A percentile compares a stretch with the other conserved stretches of the same genome.
These are phyloP conservation scores for Paramyrothecium roridum DNA, from an alignment of 2,329 filamentous ascomycete species.

Conservation along the genomic window DNA sequence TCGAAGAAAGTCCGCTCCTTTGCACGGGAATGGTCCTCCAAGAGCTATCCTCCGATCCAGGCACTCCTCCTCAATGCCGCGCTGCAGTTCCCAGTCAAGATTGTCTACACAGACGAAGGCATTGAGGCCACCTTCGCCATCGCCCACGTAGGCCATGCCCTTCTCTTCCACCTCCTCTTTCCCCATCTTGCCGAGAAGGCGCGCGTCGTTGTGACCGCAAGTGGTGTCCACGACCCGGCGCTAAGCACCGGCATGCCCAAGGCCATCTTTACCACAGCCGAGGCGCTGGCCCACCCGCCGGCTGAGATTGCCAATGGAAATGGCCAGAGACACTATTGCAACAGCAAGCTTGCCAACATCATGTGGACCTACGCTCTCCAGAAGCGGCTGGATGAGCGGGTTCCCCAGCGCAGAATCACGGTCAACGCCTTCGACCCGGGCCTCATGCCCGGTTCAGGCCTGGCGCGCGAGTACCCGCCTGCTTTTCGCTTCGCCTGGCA, in stretches of 20 bases:
- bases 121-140: slow-evolving; percentile 46
- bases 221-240: slow-evolving; percentile 44
- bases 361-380: slow-evolving; percentile 3
- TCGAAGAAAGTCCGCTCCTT: slow-evolving; percentile 37
- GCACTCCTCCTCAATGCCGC: slow-evolving; percentile 21
- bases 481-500: slow-evolving; percentile 1
- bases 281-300: slow-evolving; percentile 2
- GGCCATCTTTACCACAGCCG: slow-evolving; percentile 2
- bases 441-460: slow-evolving; percentile 5
- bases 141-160: slow-evolving; percentile 46
- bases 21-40: slow-evolving; percentile 27
- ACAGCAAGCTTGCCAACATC: slow-evolving; percentile 5
- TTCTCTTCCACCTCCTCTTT: slow-evolving; percentile 44
- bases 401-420: not conserved
- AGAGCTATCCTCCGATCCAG: slow-evolving; percentile 35
- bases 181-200: slow-evolving; percentile 33
- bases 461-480: not conserved
- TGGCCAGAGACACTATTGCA: slow-evolving; percentile 2
- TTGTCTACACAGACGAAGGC: slow-evolving; percentile 33
- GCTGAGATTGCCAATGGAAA: not conserved
- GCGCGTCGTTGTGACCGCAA: slow-evolving; percentile 41
- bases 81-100: slow-evolving; percentile 29
- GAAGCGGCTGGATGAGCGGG: not conserved
- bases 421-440: slow-evolving; percentile 5
- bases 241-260: slow-evolving; percentile 3